Base-by-base conservation (phyloP, 345 rosid genomes). In the Barbarea vulgaris region DNA sequence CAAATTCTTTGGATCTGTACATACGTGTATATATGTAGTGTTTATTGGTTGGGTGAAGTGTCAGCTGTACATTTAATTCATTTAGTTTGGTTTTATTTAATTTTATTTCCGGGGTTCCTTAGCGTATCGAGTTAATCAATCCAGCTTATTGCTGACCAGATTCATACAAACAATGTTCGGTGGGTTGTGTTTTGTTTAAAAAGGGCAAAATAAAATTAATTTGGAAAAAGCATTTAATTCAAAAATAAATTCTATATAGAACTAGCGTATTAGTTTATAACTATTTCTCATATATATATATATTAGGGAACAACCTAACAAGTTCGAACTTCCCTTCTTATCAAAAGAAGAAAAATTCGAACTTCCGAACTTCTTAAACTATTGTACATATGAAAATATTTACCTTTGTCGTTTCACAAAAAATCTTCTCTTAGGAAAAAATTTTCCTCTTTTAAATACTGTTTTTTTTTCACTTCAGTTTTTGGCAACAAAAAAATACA, bases 111-210 rank as follows among this genome's bases (percentile, higher is more conserved):
- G 25, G 27, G 80, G 89, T 80, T 87, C 78, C 81, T 85, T 88
- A 77, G 86, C 93, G 93, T 90, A 88, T 79, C 75, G 90, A 80
- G 72, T 77, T 81, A 83, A 70, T 42, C 53, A 70, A 81, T 67
- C 79, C 70, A 65, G 61, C 42, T 10, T 64, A 17, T 42, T 19
- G 52, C 62, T 67, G 33, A 30, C 44, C 53, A 59, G 48, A 78
- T 70, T 67, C 54, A 72, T 72, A 57, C 61, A 60, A 33, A 46
- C 14, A 42, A n/a, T 19, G 42, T 14, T 51, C 17, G 37, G 30
- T 55, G 47, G 37, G 21, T 15, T 64, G 15, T 42, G 36, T 18
- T 46, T 31, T 22, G 30, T 14, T 52, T 34, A 7, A 42, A 62
- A 31, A 21, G 41, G 5, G 33, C 17, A 39, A 73, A 64, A 53